Conservation (phyloP, 1,284 basidiomycete species). For the Moesziomyces sp. region DNA sequence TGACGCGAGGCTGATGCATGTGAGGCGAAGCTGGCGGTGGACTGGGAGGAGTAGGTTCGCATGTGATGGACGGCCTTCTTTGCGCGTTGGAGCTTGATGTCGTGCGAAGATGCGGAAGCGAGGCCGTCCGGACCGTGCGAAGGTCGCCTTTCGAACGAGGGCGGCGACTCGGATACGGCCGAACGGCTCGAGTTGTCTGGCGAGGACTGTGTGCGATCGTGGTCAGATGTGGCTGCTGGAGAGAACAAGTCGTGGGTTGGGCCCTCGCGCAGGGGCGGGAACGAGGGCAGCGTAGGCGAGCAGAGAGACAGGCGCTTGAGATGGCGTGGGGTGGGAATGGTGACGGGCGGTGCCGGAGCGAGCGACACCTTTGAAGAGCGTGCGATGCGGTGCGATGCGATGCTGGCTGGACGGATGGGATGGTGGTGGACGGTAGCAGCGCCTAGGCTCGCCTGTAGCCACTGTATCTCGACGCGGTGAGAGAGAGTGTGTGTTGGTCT, state of each 20-base stretch:
- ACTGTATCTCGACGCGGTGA: slow-evolving; percentile 1
- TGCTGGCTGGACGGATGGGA: background rate
- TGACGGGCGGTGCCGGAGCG: slow-evolving; percentile 7
- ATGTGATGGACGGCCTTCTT: slow-evolving; percentile 40
- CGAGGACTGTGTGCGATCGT: background rate
- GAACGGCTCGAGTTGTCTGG: slow-evolving; percentile 5
- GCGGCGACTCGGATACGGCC: slow-evolving; percentile 21
- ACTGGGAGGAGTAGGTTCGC: slow-evolving; percentile 39
- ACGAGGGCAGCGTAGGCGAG: slow-evolving; percentile 31
- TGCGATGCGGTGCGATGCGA: background rate
- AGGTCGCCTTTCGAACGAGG: slow-evolving; percentile 22
- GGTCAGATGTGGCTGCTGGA: slow-evolving; percentile 7
- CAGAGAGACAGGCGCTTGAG: slow-evolving; percentile 49
- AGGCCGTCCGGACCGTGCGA: slow-evolving; percentile 23
- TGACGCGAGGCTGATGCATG: slow-evolving; percentile 33
- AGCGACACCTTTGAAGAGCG: slow-evolving; percentile 6
- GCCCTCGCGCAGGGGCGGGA: slow-evolving; percentile 13
- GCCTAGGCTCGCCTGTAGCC: too few species aligned
- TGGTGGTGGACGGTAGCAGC: background rate
- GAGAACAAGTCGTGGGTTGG: slow-evolving; percentile 27
- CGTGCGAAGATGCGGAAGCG: slow-evolving; percentile 19
- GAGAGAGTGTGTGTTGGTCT: slow-evolving; percentile 7
- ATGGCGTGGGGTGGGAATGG: slow-evolving; percentile 45
- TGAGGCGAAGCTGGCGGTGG: slow-evolving; percentile 35
- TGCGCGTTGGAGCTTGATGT: slow-evolving; percentile 26